Evolutionary conservation across 768 basidiomycete genomes (phyloP).

Genomic region (Hirschioporus abietinus): DNA sequence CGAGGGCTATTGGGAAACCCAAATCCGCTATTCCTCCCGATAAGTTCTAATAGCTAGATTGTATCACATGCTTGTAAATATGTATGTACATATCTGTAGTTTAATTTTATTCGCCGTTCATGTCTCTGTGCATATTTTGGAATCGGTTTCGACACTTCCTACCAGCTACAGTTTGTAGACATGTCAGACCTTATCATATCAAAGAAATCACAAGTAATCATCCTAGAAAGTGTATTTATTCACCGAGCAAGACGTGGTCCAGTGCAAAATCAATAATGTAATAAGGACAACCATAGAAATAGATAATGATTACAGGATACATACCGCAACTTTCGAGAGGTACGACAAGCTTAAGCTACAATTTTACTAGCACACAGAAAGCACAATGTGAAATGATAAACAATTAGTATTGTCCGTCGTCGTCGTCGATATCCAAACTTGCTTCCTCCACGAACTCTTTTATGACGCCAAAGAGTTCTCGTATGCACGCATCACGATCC

Average conservation of each 20-base stretch:
- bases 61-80: no score
- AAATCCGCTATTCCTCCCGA: no score
- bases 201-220: no score
- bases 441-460: slow-evolving; percentile 66
- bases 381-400: slow-evolving; percentile 1
- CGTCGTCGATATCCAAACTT: slow-evolving; percentile 18
- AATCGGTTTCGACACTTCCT: no score
- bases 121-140: no score
- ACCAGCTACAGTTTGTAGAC: no score
- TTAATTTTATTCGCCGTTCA: no score
- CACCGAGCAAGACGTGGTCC: not conserved
- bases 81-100: no score
- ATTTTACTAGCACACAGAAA: slow-evolving; percentile 1
- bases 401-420: not conserved
- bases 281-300: slow-evolving; percentile 2
- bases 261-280: not conserved
- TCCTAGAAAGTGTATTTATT: not conserved
- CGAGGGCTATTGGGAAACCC: no score
- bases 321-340: not conserved
- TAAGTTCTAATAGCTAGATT: no score
- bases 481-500: slow-evolving; percentile 67
- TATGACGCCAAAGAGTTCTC: slow-evolving; percentile 52
- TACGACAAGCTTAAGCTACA: not conserved
- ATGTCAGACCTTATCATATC: no score
- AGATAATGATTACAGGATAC: slow-evolving; percentile 6